Base-by-base conservation (phyloP, 148 eudicot genomes). In the Chenopodium quinoa region DNA sequence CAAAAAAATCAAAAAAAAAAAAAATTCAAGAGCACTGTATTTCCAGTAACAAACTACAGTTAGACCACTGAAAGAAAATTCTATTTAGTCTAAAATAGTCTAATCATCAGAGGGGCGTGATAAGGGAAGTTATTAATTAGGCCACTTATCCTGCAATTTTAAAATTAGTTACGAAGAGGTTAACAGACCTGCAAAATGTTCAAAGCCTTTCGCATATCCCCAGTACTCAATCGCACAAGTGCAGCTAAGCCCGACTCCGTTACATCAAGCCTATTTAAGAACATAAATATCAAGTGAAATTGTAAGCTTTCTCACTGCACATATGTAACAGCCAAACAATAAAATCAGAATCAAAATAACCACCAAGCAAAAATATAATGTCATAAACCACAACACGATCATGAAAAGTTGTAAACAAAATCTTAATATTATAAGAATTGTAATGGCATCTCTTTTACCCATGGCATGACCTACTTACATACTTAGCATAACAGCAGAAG, bases 131-230 rank as follows among this genome's bases (percentile, higher is more conserved):
- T 14, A 60, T 64, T 20, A 31, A 65, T 63, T 14, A 8, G 47
- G 22, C 23, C 34, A 60, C 32, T 75, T 12, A 63, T 74, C 34
- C 25, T 62, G 46, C n/a, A 50, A 46, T 40, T 29, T 27, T 16
- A 73, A 76, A 47, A 58, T 25, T 75, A 76, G 46, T 73, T 25
- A 31, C n/a, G 48, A 71, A 77, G 71, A 73, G 11, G 46, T 34
- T 76, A 56, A 76, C 80, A 71, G 10, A 93, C 99, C 97, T 96
- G 98, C 85, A 96, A 87, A 78, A 96, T 94, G 77, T 96, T 96
- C 88, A 96, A 81, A 75, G 97, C 93, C 90, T 96, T 96, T 82
- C 99, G 91, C 98, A 96, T 96, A 85, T 96, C 99, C 81, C 99
- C 99, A 89, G 91, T 92, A 88, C 98, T 83, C 77, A 96, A 92